Evolutionary conservation across 164 flowering plant species (phyloP).

Genomic region (Protea cynaroides): DNA sequence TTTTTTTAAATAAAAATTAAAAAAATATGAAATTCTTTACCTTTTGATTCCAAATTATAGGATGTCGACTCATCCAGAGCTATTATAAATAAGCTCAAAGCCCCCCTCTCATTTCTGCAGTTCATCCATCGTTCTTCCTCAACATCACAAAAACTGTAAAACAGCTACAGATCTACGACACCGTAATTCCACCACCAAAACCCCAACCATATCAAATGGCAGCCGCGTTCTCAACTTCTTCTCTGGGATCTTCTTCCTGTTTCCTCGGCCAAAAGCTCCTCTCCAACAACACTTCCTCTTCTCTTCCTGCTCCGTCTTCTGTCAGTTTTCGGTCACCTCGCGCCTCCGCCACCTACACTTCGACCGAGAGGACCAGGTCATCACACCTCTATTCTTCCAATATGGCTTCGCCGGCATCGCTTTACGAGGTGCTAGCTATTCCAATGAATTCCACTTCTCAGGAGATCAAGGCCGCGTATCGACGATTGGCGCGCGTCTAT

Average conservation of each 20-base stretch:
- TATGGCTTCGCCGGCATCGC: conserved; percentile 25
- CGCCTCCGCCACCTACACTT: conserved; percentile 19
- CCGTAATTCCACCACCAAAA: too few relatives aligned
- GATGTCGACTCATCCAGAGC: too few relatives aligned
- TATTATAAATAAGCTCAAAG: too few relatives aligned
- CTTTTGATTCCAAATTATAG: too few relatives aligned
- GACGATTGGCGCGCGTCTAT: conserved; percentile 43
- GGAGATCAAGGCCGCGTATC: conserved; percentile 69
- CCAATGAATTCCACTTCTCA: conserved; percentile 41
- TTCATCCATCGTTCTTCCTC: too few relatives aligned
- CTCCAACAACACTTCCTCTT: background rate
- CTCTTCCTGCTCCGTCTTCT: background rate
- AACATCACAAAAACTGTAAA: too few relatives aligned
- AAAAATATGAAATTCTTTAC: too few relatives aligned
- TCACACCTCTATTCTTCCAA: background rate
- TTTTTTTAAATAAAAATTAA: too few relatives aligned
- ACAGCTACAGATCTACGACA: too few relatives aligned
- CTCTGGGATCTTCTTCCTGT: conserved; percentile 2
- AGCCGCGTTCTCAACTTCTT: conserved; percentile 7
- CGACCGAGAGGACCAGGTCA: conserved; percentile 14
- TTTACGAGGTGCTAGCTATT: conserved; percentile 66
- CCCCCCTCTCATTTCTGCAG: too few relatives aligned
- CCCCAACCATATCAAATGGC: too few relatives aligned
- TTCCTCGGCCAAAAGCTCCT: conserved; percentile 2
- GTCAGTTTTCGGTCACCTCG: conserved; percentile 12